phyloP scores from a whole-genome alignment of 2,329 filamentous ascomycete genomes.

The Pseudopyricularia cyperi region DNA sequence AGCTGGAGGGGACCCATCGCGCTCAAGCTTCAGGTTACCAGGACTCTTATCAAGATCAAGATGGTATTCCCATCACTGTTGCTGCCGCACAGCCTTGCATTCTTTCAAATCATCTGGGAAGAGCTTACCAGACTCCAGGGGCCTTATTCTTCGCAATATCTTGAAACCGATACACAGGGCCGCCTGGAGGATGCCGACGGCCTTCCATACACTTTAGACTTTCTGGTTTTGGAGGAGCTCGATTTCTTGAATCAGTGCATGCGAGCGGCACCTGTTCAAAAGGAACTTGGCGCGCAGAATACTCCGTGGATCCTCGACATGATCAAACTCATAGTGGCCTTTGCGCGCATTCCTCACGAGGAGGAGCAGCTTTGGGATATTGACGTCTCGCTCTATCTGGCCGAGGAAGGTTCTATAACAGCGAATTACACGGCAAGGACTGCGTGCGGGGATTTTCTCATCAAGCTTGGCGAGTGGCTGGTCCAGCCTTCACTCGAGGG shows the following conservation, averaged over 20 bases:
- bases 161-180: constrained; percentile 73
- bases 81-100: constrained; percentile 64
- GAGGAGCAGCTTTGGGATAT: constrained; percentile 95
- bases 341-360: constrained; percentile 81
- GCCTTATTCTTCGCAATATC: constrained; percentile 72
- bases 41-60: constrained; percentile 82
- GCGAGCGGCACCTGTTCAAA: constrained; percentile 74
- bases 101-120: constrained; percentile 83
- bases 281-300: constrained; percentile 76
- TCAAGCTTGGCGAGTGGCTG: constrained; percentile 89
- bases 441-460: constrained; percentile 80
- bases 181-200: constrained; percentile 81
- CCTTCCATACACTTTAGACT: constrained; percentile 89
- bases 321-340: constrained; percentile 72
- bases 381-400: constrained; percentile 88
- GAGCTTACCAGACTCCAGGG: constrained; percentile 64
- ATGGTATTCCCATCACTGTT: constrained; percentile 71
- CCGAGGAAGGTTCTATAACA: constrained; percentile 87
- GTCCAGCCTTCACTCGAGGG: constrained; percentile 63
- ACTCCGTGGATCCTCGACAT: constrained; percentile 78
- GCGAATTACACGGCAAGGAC: constrained; percentile 93
- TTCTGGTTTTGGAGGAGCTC: constrained; percentile 83
- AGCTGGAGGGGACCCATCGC: constrained; percentile 71
- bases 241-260: constrained; percentile 91
- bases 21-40: constrained; percentile 87